phyloP scores from a whole-genome alignment of 164 flowering plant species.

The Vitis amurensis region DNA sequence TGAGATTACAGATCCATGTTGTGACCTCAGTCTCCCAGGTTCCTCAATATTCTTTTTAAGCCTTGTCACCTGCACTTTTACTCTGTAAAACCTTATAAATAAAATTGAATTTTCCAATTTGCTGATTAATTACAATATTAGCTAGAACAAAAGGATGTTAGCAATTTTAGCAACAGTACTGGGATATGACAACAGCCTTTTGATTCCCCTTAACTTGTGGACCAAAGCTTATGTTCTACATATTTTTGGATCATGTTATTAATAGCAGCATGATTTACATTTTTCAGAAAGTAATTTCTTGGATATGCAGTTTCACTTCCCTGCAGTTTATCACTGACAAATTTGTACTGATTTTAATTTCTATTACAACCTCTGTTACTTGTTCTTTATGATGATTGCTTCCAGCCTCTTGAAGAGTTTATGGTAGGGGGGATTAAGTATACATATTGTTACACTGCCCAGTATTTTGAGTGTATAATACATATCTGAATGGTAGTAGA shows the following conservation, averaged over 20 bases:
- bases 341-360: neutral
- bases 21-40: neutral
- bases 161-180: neutral
- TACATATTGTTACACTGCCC: no score
- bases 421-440: no score
- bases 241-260: neutral
- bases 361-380: no score
- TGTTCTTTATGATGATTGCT: no score
- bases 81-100: neutral
- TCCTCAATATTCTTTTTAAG: neutral
- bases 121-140: neutral
- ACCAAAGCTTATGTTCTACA: neutral
- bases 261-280: neutral
- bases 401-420: no score
- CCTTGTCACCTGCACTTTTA: neutral
- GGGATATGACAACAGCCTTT: neutral
- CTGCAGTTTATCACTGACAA: neutral
- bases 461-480: no score
- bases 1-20: neutral
- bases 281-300: neutral
- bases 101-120: neutral
- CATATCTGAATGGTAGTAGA: no score
- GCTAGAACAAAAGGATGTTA: neutral
- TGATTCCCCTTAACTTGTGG: neutral
- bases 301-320: neutral